Conservation (phyloP, 176 grass and related monocot species). For the Pharus latifolius region DNA sequence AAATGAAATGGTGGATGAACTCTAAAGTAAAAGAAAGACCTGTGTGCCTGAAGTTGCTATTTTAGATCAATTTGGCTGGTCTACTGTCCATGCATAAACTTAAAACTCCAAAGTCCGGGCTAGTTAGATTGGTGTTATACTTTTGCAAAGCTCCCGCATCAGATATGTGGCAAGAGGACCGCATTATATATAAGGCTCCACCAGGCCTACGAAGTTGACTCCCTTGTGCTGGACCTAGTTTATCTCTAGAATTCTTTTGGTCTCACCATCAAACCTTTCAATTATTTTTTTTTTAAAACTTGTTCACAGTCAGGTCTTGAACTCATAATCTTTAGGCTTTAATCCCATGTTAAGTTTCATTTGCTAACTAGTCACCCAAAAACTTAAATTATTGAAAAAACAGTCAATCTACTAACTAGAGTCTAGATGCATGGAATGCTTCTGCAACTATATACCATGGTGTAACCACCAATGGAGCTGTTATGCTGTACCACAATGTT, state of each 20-base stretch:
- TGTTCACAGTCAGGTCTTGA: too few relatives aligned
- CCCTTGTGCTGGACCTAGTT: too few relatives aligned
- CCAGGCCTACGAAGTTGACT: too few relatives aligned
- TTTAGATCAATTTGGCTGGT: not conserved
- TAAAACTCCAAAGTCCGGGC: not conserved
- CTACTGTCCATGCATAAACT: not conserved
- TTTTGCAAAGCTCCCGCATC: not conserved
- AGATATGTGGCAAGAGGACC: not conserved
- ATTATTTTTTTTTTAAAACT: too few relatives aligned
- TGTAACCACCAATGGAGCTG: not conserved
- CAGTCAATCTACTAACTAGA: too few relatives aligned
- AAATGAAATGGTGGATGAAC: not conserved
- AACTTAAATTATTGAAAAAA: too few relatives aligned
- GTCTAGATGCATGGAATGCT: not conserved
- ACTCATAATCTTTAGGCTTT: too few relatives aligned
- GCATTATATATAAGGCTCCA: not conserved
- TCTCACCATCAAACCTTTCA: too few relatives aligned
- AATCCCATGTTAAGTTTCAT: too few relatives aligned
- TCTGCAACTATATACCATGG: not conserved
- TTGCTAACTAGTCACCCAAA: too few relatives aligned
- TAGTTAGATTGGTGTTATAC: not conserved
- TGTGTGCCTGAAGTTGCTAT: not conserved
- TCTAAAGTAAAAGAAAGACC: not conserved
- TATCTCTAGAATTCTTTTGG: too few relatives aligned
- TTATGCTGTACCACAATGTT: too few relatives aligned